These are phyloP conservation scores for Alternaria ventricosa DNA, from an alignment of 2,329 filamentous ascomycete species.

Conservation along the genomic window DNA sequence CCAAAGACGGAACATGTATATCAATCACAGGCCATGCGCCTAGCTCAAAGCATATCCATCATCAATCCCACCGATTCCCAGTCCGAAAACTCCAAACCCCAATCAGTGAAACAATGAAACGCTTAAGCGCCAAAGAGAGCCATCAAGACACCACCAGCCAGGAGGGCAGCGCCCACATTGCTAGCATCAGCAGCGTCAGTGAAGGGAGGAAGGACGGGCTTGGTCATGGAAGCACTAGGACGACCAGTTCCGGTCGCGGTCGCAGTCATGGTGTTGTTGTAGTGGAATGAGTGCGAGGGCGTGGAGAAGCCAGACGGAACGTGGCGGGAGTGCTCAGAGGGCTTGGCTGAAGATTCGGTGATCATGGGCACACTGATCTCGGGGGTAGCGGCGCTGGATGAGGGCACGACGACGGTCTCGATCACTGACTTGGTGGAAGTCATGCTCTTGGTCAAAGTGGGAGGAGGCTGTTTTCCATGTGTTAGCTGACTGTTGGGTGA, in stretches of 20 bases:
- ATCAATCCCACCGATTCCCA: background rate
- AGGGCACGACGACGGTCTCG: background rate
- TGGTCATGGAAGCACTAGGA: conserved; percentile 1
- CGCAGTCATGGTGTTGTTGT: background rate
- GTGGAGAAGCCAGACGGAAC: background rate
- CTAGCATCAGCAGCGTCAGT: conserved; percentile 8
- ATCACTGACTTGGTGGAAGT: background rate
- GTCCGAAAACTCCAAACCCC: background rate
- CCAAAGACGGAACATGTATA: background rate
- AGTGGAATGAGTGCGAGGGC: background rate
- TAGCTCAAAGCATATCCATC: too few relatives aligned
- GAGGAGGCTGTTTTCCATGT: background rate
- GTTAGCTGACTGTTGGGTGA: background rate
- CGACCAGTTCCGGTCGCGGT: background rate
- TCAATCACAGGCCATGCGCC: background rate
- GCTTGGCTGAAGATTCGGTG: background rate
- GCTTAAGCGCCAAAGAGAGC: conserved; percentile 10
- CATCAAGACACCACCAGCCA: conserved; percentile 4
- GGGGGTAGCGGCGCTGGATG: background rate
- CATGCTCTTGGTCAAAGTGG: background rate
- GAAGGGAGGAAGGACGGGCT: background rate
- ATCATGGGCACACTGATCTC: background rate
- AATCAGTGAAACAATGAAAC: background rate
- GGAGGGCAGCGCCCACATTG: conserved; percentile 1
- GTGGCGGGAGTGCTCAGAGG: background rate